A percentile compares a stretch with the other conserved stretches of the same genome.
phyloP scores from a whole-genome alignment of 2,329 filamentous ascomycete species.

The Alternaria ethzedia region DNA sequence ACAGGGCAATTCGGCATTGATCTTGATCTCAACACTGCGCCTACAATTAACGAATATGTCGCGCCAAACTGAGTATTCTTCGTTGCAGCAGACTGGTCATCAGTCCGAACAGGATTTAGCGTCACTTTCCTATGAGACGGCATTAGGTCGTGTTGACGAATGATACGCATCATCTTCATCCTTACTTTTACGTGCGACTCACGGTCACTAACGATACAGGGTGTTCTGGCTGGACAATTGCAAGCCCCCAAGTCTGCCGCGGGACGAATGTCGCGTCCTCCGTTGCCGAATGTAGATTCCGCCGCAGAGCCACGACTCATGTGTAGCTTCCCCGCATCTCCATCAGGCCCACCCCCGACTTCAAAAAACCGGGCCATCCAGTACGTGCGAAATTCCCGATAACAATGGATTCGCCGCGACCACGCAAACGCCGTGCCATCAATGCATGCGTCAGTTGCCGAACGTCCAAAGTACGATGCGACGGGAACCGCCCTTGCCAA shows the following conservation, averaged over 20 bases:
- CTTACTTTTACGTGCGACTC: not conserved
- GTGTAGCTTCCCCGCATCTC: slow-evolving; percentile 8
- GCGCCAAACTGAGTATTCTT: slow-evolving; percentile 19
- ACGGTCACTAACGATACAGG: not conserved
- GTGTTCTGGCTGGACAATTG: not conserved
- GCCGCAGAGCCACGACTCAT: slow-evolving; percentile 7
- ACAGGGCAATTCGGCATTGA: slow-evolving; percentile 18
- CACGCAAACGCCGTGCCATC: slow-evolving; percentile 43
- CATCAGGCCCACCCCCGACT: slow-evolving; percentile 4
- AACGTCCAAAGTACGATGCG: slow-evolving; percentile 42
- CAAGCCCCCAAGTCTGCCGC: not conserved
- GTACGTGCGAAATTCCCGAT: slow-evolving; percentile 21
- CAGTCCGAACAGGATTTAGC: not conserved
- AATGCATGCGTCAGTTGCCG: slow-evolving; percentile 41
- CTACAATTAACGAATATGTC: slow-evolving; percentile 24
- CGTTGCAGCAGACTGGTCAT: not conserved
- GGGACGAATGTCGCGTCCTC: not conserved
- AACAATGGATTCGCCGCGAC: slow-evolving; percentile 21
- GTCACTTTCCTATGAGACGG: not conserved
- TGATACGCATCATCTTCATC: not conserved
- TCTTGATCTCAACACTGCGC: slow-evolving; percentile 24
- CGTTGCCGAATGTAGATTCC: not conserved
- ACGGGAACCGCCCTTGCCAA: slow-evolving; percentile 39
- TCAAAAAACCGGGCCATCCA: slow-evolving; percentile 10
- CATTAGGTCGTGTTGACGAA: not conserved